A percentile compares a stretch with the other conserved stretches of the same genome.
Evolutionary conservation across 805 yeast genomes (phyloP).

Genomic region (Yamadazyma akitaensis): DNA sequence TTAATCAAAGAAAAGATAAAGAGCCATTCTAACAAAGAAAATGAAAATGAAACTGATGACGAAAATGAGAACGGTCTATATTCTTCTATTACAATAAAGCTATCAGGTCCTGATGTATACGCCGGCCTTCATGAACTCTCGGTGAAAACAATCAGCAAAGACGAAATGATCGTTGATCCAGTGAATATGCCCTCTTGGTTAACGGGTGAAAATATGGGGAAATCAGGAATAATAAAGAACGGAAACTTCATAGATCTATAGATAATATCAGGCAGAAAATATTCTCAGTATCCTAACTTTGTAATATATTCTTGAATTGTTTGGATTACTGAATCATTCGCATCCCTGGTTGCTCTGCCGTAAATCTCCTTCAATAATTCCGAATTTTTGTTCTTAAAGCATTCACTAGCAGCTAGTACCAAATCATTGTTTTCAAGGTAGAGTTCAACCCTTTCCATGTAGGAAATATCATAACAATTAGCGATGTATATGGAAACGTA

Average conservation of each 20-base stretch:
- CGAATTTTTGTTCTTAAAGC: conserved; percentile 43
- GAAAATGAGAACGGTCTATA: conserved; percentile 8
- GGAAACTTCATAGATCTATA: conserved; percentile 9
- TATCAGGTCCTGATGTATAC: conserved; percentile 69
- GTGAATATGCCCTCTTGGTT: conserved; percentile 69
- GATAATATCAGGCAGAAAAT: neutral
- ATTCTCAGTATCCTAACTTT: conserved; percentile 24
- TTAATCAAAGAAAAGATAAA: conserved; percentile 30
- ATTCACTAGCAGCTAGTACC: conserved; percentile 49
- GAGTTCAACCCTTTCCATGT: conserved; percentile 48
- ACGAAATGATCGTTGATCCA: conserved; percentile 47
- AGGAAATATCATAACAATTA: conserved; percentile 44
- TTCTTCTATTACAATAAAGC: conserved; percentile 30
- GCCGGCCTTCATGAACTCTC: conserved; percentile 76
- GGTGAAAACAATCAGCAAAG: conserved; percentile 18
- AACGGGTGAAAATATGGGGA: conserved; percentile 67
- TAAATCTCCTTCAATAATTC: conserved; percentile 24
- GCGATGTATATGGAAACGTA: conserved; percentile 61
- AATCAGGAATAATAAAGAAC: conserved; percentile 40
- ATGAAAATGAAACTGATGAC: neutral
- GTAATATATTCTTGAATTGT: conserved; percentile 20
- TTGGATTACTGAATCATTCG: conserved; percentile 12
- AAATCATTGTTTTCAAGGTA: conserved; percentile 51
- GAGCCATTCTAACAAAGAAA: neutral
- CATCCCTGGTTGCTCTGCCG: conserved; percentile 16